Conservation (phyloP, 331 rosid genomes). For the Saraca asoca region DNA sequence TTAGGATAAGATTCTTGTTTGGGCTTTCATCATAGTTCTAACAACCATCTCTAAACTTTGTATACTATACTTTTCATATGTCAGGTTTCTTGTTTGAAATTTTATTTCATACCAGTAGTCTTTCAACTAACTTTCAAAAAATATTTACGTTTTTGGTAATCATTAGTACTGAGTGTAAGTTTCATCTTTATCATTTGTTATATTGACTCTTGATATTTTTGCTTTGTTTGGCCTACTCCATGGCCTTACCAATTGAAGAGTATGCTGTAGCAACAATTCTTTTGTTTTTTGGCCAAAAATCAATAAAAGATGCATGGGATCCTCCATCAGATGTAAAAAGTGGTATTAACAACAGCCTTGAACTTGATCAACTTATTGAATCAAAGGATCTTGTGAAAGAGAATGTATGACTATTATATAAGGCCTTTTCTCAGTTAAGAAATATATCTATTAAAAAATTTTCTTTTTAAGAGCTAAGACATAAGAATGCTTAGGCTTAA, state of each 20-base stretch:
- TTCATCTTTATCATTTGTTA: neutral
- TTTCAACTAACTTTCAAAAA: neutral
- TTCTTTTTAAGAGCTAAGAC: too few relatives aligned
- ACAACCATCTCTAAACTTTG: too few relatives aligned
- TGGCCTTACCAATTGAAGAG: conserved; percentile 97
- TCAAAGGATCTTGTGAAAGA: too few relatives aligned
- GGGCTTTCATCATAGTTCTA: too few relatives aligned
- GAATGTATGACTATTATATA: too few relatives aligned
- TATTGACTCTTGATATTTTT: conserved; percentile 28
- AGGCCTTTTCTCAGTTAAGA: too few relatives aligned
- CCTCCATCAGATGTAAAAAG: conserved; percentile 68
- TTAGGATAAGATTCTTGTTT: too few relatives aligned
- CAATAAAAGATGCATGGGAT: conserved; percentile 96
- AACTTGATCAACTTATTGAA: too few relatives aligned
- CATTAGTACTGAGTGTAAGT: conserved; percentile 1
- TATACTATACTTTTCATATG: too few relatives aligned
- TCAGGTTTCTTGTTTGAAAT: too few relatives aligned
- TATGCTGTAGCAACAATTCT: conserved; percentile 95
- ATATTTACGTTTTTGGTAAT: neutral
- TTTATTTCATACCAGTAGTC: neutral
- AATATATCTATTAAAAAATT: too few relatives aligned
- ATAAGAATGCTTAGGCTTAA: too few relatives aligned
- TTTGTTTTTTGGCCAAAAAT: conserved; percentile 83
- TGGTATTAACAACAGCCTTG: conserved; percentile 58
- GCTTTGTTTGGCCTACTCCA: conserved; percentile 36